Base-by-base conservation (phyloP, 441 rosid genomes). In the Jatropha multifida region DNA sequence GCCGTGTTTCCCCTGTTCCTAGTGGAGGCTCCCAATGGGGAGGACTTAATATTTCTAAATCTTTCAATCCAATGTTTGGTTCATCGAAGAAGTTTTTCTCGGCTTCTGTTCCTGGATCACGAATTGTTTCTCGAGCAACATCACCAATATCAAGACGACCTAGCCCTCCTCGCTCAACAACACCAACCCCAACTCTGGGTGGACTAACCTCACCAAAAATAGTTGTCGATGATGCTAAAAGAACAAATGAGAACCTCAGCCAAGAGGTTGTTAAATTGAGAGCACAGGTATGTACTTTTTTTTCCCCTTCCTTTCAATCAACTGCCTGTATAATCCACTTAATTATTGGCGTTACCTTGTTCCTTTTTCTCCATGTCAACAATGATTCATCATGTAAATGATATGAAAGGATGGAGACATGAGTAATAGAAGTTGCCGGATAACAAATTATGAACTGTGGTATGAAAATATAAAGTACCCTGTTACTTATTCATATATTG, bases 81-180 rank as follows among this genome's bases (percentile, higher is more conserved):
- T 87, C 96, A 66, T 95, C 99, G 63, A 95, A 93, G 86, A 95
- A 93, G 78, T 86, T 92, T 80, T 93, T 92, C 84, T 95, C 99
- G 60, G 99, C 98, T 76, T 95, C 98, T 80, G 97, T 95, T 86
- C 99, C 98, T 79, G 98, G 99, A 68, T 95, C 99, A 61, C 86
- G 99, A 88, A 95, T 95, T 75, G 94, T 87, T 70, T 95, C 98
- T 74, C 92, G 99, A 75, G 97, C 97, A 86, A 92, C 97, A 74
- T 95, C 99, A 42, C 98, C 99, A 54, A 90, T 90, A 85, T 93
- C 95, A 63, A 90, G 98, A 82, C 90, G 94, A 55, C 85, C 92
- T 26, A 93, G 96, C 74, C 99, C 98, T 74, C 97, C 99, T 58
- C 97, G 99, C 71, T 91, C 99, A 77, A 90, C 98, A 18, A 96